Evolutionary conservation across 768 basidiomycete genomes (phyloP).

Genomic region (Macrolepiota fuliginosa): DNA sequence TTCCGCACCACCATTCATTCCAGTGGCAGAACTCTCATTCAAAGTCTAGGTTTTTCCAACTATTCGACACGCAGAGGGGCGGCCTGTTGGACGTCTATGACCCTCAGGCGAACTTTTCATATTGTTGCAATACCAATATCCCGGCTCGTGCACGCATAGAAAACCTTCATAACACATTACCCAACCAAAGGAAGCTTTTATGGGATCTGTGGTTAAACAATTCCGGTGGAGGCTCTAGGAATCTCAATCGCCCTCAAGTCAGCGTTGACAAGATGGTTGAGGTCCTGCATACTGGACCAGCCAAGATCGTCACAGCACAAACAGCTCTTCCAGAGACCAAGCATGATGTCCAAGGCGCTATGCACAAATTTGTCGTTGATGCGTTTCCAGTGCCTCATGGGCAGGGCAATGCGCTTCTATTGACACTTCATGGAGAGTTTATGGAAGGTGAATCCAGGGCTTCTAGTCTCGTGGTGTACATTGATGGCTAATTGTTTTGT

Average conservation of each 20-base stretch:
- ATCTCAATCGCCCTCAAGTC: constrained; percentile 64
- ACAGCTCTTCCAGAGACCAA: constrained; percentile 68
- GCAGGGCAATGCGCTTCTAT: constrained; percentile 57
- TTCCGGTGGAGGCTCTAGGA: constrained; percentile 66
- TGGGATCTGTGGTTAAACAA: constrained; percentile 70
- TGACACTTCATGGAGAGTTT: constrained; percentile 88
- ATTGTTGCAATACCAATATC: constrained; percentile 80
- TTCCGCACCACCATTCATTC: background rate
- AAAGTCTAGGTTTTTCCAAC: constrained; percentile 69
- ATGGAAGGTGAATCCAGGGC: constrained; percentile 59
- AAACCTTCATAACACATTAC: constrained; percentile 67
- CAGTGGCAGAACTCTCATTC: constrained; percentile 12
- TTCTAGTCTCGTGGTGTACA: background rate
- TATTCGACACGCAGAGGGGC: constrained; percentile 76
- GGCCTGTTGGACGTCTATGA: constrained; percentile 74
- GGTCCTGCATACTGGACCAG: constrained; percentile 71
- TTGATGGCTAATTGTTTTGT: constrained; percentile 8
- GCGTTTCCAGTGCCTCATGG: constrained; percentile 74
- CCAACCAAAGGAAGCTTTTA: constrained; percentile 79
- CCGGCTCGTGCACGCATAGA: constrained; percentile 75
- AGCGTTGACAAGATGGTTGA: constrained; percentile 60
- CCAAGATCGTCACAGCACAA: constrained; percentile 60
- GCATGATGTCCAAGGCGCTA: constrained; percentile 59
- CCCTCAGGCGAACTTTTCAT: constrained; percentile 87
- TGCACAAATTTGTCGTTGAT: constrained; percentile 74